Evolutionary conservation across 306 rosid species (phyloP).

Genomic region (Pachyrhizus erosus): DNA sequence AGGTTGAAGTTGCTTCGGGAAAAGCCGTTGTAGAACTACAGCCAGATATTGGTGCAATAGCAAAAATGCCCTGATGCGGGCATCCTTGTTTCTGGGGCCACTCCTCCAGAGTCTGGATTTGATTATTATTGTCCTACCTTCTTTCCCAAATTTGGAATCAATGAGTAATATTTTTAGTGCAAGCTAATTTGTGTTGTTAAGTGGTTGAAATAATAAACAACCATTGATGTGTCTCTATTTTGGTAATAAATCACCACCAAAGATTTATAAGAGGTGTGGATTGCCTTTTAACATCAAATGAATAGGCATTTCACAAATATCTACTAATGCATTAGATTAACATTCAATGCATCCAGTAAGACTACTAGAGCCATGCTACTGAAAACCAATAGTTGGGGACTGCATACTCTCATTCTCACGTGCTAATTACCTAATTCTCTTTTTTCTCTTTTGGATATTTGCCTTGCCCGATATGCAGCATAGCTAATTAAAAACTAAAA

Average conservation of each 20-base stretch:
- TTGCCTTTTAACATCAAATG: neutral
- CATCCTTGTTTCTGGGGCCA: neutral
- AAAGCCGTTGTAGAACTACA: neutral
- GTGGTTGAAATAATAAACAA: neutral
- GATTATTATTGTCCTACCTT: neutral
- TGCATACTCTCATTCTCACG: neutral
- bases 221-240: neutral
- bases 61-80: conserved; percentile 13
- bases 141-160: conserved; percentile 9
- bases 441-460: neutral
- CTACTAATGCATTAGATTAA: neutral
- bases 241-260: neutral
- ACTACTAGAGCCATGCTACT: neutral
- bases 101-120: conserved; percentile 21
- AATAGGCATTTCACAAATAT: neutral
- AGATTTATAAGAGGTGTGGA: neutral
- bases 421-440: neutral
- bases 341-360: neutral
- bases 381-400: neutral
- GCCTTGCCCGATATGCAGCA: neutral
- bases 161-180: neutral
- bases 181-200: neutral
- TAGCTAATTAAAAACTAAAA: neutral
- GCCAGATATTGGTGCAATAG: conserved; percentile 24
- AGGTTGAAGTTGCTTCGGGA: conserved; percentile 23